Evolutionary conservation across 176 grass and related monocot genomes (phyloP), one percentile per base, ranked within the genome.

Genomic region (Juncus effusus): DNA sequence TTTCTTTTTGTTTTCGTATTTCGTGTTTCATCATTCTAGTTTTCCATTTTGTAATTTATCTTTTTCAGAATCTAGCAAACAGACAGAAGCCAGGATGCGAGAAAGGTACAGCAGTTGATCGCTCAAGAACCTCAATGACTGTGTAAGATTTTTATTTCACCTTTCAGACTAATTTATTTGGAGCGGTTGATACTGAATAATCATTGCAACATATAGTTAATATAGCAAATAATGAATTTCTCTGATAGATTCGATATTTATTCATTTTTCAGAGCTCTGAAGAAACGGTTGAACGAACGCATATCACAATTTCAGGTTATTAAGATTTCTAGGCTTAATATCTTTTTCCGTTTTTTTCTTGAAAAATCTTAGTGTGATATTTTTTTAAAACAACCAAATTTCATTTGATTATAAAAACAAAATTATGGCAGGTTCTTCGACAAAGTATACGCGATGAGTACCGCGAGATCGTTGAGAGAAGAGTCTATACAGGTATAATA

Each of bases 101-200:
- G 35, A 79, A 75, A 61, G 82, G 76, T 13, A 79, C 76, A 2
- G 82, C 62, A 9, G 16, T 84, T 14, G 82, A 84, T 70, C 63
- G 82, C 9, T 84, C 82, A 6, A 84, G 82, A 62, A 76, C 74
- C 5, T 72, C 76, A 75, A 84, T 84, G 82, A 84, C 82, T 40
- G 76, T 79, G 82, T 84, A 75, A 74, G 35, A 61, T 75, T 75
- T 59, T 63, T 44, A 42, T 4, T 55, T 40, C 35, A 61, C 37
- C 41, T 47, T 35, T 45, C 7, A 45, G 7, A 45, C 7, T 3
- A 45, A 45, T 45, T 45, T 45, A 45, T 45, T 45, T 68, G 10
- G 37, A n/a, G n/a, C n/a, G n/a, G n/a, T n/a, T n/a, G n/a, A n/a
- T n/a, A n/a, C n/a, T n/a, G n/a, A n/a, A n/a, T n/a, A n/a, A n/a